Percentiles rank a stretch among this genome's conserved stretches.
Conservation (phyloP, 2,329 filamentous ascomycete genomes). For the Hypoxylon sp. region DNA sequence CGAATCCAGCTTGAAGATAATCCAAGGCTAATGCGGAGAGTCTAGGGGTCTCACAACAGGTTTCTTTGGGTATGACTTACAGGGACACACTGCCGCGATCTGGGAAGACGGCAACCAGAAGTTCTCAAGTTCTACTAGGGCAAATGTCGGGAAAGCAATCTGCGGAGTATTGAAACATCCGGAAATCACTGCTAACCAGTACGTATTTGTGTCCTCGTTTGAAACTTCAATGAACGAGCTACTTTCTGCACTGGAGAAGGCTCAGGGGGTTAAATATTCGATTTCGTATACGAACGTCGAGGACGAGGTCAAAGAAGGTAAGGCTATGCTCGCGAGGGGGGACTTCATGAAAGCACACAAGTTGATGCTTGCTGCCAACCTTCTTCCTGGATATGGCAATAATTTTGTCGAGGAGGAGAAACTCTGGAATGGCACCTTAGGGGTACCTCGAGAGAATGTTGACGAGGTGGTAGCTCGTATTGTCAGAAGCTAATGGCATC, state of each 20-base stretch:
- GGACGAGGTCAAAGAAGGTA: slow-evolving; percentile 3
- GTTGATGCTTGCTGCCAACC: slow-evolving; percentile 10
- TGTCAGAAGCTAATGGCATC: neutral
- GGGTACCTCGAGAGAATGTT: slow-evolving; percentile 20
- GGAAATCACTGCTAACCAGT: slow-evolving; percentile 3
- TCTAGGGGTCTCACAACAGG: slow-evolving; percentile 6
- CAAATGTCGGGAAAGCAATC: neutral
- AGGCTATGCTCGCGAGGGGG: slow-evolving; percentile 9
- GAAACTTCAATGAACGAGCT: slow-evolving; percentile 20
- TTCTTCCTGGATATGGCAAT: slow-evolving; percentile 13
- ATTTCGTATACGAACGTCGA: neutral
- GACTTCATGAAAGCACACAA: slow-evolving; percentile 19
- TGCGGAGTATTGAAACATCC: slow-evolving; percentile 7
- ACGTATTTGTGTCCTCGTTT: slow-evolving; percentile 13
- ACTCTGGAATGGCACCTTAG: slow-evolving; percentile 1
- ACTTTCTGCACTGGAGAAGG: slow-evolving; percentile 9
- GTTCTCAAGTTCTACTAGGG: slow-evolving; percentile 8
- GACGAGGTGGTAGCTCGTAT: slow-evolving; percentile 21
- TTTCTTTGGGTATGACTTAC: slow-evolving; percentile 17
- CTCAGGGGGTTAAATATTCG: slow-evolving; percentile 3
- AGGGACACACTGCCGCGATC: slow-evolving; percentile 6
- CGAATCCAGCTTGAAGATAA: too few species aligned
- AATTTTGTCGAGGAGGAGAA: slow-evolving; percentile 8
- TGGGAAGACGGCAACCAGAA: slow-evolving; percentile 13
- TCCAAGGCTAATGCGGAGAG: neutral